phyloP scores from a whole-genome alignment of 305 asterid species.

The Striga hermonthica region DNA sequence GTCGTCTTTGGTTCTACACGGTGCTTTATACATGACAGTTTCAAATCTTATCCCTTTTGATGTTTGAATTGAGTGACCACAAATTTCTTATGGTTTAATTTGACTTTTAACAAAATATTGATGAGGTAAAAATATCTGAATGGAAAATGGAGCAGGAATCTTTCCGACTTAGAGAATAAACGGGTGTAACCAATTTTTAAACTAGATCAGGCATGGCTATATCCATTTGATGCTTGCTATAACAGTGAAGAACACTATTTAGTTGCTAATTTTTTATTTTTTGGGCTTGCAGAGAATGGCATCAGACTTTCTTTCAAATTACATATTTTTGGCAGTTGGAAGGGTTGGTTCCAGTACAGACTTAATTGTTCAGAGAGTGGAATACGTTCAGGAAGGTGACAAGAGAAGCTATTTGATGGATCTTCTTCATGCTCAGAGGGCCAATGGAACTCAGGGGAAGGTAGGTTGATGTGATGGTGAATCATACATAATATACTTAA shows the following conservation, averaged over 20 bases:
- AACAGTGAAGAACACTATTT: not conserved
- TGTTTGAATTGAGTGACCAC: no score
- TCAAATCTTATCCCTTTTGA: no score
- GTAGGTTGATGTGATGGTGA: slow-evolving; percentile 33
- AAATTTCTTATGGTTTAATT: no score
- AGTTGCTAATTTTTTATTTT: not conserved
- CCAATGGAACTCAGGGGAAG: slow-evolving; percentile 51
- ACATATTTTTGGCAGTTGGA: slow-evolving; percentile 77
- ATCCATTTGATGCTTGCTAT: not conserved
- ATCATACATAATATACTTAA: slow-evolving; percentile 5
- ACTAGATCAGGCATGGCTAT: no score
- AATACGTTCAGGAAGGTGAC: slow-evolving; percentile 63
- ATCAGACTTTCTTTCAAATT: slow-evolving; percentile 73
- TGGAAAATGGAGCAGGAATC: no score
- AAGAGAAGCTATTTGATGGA: slow-evolving; percentile 85
- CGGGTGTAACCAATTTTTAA: no score
- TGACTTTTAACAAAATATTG: no score
- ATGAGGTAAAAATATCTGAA: no score
- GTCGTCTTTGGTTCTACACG: no score
- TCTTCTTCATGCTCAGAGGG: slow-evolving; percentile 74
- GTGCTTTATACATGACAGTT: no score
- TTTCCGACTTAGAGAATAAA: no score
- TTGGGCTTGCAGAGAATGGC: slow-evolving; percentile 64
- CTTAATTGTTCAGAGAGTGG: slow-evolving; percentile 75
- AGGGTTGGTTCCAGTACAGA: slow-evolving; percentile 90